phyloP scores from a whole-genome alignment of 352 stramenopile species.

The Blastocystis sp. region DNA sequence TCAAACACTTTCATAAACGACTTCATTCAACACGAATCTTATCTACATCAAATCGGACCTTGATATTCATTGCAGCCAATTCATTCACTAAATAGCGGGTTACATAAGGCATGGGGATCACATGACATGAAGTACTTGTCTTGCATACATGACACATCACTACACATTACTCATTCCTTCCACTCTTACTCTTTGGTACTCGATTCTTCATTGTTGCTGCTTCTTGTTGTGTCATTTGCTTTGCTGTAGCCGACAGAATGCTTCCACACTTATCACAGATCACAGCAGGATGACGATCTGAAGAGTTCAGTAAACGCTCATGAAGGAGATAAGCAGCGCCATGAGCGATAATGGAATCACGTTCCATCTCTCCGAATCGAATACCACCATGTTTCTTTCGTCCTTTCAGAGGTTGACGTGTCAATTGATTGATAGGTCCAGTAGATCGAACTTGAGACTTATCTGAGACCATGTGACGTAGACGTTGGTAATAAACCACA shows the following conservation, averaged over 20 bases:
- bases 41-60: slow-evolving; percentile 81
- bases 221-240: slow-evolving; percentile 77
- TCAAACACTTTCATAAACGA: slow-evolving; percentile 16
- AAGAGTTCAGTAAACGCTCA: slow-evolving; percentile 91
- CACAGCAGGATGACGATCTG: slow-evolving; percentile 92
- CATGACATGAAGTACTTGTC: slow-evolving; percentile 63
- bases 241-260: slow-evolving; percentile 78
- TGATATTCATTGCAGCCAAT: slow-evolving; percentile 98
- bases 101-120: slow-evolving; percentile 94
- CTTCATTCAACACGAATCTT: slow-evolving; percentile 47
- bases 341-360: slow-evolving; percentile 93
- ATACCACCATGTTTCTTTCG: slow-evolving; percentile 97
- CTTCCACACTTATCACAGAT: slow-evolving; percentile 84
- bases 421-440: slow-evolving; percentile 95
- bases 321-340: slow-evolving; percentile 71
- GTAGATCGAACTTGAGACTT: slow-evolving; percentile 97
- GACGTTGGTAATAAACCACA: slow-evolving; percentile 98
- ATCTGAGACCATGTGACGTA: slow-evolving; percentile 99
- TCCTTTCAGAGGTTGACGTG: slow-evolving; percentile 96
- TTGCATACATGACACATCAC: slow-evolving; percentile 68
- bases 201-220: slow-evolving; percentile 66
- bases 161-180: slow-evolving; percentile 24
- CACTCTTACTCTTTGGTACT: slow-evolving; percentile 18
- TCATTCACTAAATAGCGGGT: slow-evolving; percentile 97
- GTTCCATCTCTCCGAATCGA: slow-evolving; percentile 98